A percentile compares a stretch with the other conserved stretches of the same genome.
Evolutionary conservation across 805 yeast species (phyloP).

Genomic region (Sugiyamaella qingdaonensis): DNA sequence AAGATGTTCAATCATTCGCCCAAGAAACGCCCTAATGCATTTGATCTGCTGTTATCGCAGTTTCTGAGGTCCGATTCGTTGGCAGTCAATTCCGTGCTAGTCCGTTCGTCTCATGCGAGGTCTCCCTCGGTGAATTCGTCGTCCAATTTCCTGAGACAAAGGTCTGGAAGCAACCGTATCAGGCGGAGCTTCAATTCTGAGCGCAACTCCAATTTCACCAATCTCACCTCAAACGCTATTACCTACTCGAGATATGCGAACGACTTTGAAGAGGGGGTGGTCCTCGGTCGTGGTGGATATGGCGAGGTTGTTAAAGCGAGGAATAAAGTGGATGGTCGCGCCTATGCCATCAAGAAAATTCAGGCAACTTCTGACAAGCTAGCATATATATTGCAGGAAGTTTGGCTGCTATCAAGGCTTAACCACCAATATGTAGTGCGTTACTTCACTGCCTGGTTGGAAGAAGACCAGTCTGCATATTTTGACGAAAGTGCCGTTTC

Average conservation of each 20-base stretch:
- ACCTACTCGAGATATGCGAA: slow-evolving; percentile 71
- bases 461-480: slow-evolving; percentile 46
- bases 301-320: slow-evolving; percentile 99
- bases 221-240: neutral
- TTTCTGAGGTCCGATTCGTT: slow-evolving; percentile 59
- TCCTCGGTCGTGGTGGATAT: slow-evolving; percentile 90
- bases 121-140: neutral
- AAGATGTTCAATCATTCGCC: slow-evolving; percentile 62
- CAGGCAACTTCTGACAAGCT: slow-evolving; percentile 76
- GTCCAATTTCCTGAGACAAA: neutral
- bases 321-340: slow-evolving; percentile 87
- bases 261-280: slow-evolving; percentile 92
- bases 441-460: slow-evolving; percentile 97
- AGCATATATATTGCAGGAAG: slow-evolving; percentile 82
- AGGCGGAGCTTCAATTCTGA: slow-evolving; percentile 4
- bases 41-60: slow-evolving; percentile 78
- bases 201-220: neutral
- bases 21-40: slow-evolving; percentile 71
- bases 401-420: slow-evolving; percentile 81
- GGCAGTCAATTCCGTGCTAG: neutral
- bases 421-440: slow-evolving; percentile 95
- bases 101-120: neutral
- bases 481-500: slow-evolving; percentile 14
- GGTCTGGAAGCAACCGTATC: neutral
- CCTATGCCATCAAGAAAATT: slow-evolving; percentile 90